Evolutionary conservation across 768 basidiomycete genomes (phyloP).

Genomic region (Cubamyces sp.): DNA sequence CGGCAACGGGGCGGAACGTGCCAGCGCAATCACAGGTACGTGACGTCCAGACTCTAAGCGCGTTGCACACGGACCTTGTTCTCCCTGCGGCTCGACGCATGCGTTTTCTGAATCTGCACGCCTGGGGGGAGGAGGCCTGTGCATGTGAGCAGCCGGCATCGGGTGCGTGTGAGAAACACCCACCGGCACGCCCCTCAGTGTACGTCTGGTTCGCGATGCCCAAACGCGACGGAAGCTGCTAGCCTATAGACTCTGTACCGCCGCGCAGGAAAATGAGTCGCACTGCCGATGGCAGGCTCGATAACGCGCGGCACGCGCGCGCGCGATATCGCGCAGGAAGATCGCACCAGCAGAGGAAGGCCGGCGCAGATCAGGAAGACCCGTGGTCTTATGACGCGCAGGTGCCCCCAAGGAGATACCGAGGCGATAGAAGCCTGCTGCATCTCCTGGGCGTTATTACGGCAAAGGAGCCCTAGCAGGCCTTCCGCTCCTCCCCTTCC

Average conservation of each 20-base stretch:
- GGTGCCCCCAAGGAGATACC: conserved; percentile 20
- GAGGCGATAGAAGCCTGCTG: conserved; percentile 22
- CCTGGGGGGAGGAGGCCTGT: conserved; percentile 7
- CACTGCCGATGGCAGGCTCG: conserved; percentile 1
- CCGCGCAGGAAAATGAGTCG: conserved; percentile 12
- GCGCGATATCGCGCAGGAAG: background rate
- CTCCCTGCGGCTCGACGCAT: background rate
- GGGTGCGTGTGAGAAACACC: conserved; percentile 5
- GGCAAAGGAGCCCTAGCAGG: conserved; percentile 13
- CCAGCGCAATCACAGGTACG: background rate
- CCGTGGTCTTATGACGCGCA: conserved; percentile 21
- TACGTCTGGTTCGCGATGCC: conserved; percentile 10
- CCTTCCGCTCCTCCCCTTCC: conserved; percentile 17
- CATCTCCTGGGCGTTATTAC: conserved; percentile 15
- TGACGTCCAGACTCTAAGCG: conserved; percentile 5
- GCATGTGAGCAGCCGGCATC: conserved; percentile 18
- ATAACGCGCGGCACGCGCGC: conserved; percentile 17
- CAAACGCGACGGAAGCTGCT: background rate
- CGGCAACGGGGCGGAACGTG: conserved; percentile 11
- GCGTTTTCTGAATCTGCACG: background rate
- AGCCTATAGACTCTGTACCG: conserved; percentile 22
- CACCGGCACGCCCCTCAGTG: conserved; percentile 1
- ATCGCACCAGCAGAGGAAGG: conserved; percentile 8
- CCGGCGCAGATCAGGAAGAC: conserved; percentile 12
- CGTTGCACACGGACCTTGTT: background rate